These are phyloP conservation scores for Aspergillus conjunctus DNA, from an alignment of 495 filamentous ascomycete genomes.

Conservation along the genomic window DNA sequence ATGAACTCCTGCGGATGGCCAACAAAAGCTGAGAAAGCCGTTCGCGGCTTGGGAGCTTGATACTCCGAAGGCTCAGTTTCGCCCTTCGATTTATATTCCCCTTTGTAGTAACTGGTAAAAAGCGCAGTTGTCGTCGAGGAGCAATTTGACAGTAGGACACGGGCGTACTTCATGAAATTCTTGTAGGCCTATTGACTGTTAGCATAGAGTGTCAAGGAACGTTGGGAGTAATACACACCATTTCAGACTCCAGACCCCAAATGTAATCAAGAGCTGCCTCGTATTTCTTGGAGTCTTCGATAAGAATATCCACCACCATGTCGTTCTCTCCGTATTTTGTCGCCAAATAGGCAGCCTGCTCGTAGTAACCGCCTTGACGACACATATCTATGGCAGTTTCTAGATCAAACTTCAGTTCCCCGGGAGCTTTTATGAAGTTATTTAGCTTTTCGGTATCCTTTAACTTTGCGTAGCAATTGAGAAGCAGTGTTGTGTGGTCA, in stretches of 20 bases:
- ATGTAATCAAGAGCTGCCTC: slow-evolving; percentile 88
- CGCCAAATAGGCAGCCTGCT: slow-evolving; percentile 93
- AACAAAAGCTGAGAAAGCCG: slow-evolving; percentile 94
- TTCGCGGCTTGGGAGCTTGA: slow-evolving; percentile 72
- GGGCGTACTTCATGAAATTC: slow-evolving; percentile 93
- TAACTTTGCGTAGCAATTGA: slow-evolving; percentile 97
- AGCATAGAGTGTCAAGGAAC: background rate
- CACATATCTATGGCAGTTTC: slow-evolving; percentile 99
- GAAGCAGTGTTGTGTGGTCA: slow-evolving; percentile 91
- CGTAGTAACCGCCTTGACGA: slow-evolving; percentile 94
- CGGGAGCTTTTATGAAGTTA: slow-evolving; percentile 92
- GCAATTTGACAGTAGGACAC: slow-evolving; percentile 84
- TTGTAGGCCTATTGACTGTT: slow-evolving; percentile 67
- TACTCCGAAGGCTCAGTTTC: slow-evolving; percentile 40
- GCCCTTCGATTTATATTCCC: slow-evolving; percentile 69
- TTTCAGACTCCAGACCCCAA: slow-evolving; percentile 80
- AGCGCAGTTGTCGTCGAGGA: slow-evolving; percentile 75
- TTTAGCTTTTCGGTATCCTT: slow-evolving; percentile 96
- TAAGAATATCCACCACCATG: slow-evolving; percentile 89
- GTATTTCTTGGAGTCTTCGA: slow-evolving; percentile 91
- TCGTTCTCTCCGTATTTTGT: slow-evolving; percentile 94
- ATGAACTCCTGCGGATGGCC: slow-evolving; percentile 92
- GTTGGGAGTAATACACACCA: slow-evolving; percentile 50
- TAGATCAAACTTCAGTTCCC: slow-evolving; percentile 93
- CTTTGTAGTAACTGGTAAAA: slow-evolving; percentile 93